phyloP scores from a whole-genome alignment of 306 rosid genomes.

The Vigna nakashimae region DNA sequence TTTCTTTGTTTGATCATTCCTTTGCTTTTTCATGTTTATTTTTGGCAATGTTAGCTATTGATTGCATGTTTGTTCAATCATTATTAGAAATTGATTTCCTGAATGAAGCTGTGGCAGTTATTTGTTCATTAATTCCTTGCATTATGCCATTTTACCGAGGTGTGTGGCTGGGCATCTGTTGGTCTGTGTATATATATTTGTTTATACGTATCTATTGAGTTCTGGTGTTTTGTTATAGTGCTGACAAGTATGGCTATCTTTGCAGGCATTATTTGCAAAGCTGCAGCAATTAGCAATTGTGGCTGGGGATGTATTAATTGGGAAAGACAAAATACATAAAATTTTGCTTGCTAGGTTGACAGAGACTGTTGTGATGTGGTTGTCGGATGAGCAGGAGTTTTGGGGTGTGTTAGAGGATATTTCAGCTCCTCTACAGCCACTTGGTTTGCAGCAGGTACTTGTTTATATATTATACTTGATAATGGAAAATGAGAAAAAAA shows the following conservation, averaged over 20 bases:
- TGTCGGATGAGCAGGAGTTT: conserved; percentile 96
- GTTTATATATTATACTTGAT: conserved; percentile 10
- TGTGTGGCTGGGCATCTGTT: neutral
- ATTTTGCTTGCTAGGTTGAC: conserved; percentile 95
- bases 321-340: conserved; percentile 91
- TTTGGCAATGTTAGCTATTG: conserved; percentile 18
- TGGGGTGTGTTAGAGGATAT: conserved; percentile 87
- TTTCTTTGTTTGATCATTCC: conserved; percentile 23
- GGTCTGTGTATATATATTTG: neutral
- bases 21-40: conserved; percentile 27
- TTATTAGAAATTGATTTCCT: conserved; percentile 34
- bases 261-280: conserved; percentile 91
- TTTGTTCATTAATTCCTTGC: conserved; percentile 21
- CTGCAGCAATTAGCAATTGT: conserved; percentile 92
- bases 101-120: conserved; percentile 19
- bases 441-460: conserved; percentile 90
- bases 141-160: conserved; percentile 14
- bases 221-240: conserved; percentile 34
- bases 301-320: conserved; percentile 94
- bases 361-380: conserved; percentile 97
- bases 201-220: neutral
- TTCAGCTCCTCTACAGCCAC: conserved; percentile 71
- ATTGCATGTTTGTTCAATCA: conserved; percentile 30
- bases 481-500: no score
- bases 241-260: conserved; percentile 40